These are phyloP conservation scores for Didymella pinodella DNA, from an alignment of 2,329 filamentous ascomycete species.

Conservation along the genomic window DNA sequence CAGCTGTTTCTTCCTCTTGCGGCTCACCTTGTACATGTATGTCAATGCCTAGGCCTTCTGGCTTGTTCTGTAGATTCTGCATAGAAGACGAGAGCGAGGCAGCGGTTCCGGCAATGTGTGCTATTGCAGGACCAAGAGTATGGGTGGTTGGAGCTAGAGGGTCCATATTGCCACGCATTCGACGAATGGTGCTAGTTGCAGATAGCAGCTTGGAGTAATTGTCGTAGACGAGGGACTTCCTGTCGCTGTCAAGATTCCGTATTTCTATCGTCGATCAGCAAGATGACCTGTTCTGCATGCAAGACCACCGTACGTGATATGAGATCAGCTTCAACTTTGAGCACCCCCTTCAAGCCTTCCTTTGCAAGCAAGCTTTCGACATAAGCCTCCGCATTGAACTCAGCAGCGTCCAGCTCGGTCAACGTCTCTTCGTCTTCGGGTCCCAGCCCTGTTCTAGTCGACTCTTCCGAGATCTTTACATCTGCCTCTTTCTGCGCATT, in stretches of 20 bases:
- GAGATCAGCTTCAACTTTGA: conserved; percentile 74
- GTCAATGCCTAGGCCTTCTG: conserved; percentile 37
- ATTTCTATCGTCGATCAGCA: conserved; percentile 65
- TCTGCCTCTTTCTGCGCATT: conserved; percentile 48
- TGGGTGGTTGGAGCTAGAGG: conserved; percentile 76
- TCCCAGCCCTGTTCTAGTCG: conserved; percentile 41
- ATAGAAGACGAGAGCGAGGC: conserved; percentile 52
- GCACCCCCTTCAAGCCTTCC: conserved; percentile 71
- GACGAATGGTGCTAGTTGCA: conserved; percentile 95
- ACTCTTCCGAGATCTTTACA: conserved; percentile 44
- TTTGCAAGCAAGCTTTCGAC: conserved; percentile 68
- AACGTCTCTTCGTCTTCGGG: conserved; percentile 65
- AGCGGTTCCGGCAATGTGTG: conserved; percentile 73
- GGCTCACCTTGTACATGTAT: conserved; percentile 35
- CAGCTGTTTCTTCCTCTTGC: conserved; percentile 36
- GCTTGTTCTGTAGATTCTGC: conserved; percentile 36
- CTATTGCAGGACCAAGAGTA: conserved; percentile 75
- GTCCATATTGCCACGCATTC: conserved; percentile 85
- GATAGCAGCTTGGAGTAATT: conserved; percentile 97
- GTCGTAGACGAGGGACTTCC: conserved; percentile 96
- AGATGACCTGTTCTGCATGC: neutral
- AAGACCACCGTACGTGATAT: conserved; percentile 56
- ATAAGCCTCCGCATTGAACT: conserved; percentile 77
- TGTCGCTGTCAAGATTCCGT: conserved; percentile 88
- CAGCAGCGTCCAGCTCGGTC: conserved; percentile 73